Base-by-base conservation (phyloP, 805 yeast species). In the Ogataea parapolymorpha region DNA sequence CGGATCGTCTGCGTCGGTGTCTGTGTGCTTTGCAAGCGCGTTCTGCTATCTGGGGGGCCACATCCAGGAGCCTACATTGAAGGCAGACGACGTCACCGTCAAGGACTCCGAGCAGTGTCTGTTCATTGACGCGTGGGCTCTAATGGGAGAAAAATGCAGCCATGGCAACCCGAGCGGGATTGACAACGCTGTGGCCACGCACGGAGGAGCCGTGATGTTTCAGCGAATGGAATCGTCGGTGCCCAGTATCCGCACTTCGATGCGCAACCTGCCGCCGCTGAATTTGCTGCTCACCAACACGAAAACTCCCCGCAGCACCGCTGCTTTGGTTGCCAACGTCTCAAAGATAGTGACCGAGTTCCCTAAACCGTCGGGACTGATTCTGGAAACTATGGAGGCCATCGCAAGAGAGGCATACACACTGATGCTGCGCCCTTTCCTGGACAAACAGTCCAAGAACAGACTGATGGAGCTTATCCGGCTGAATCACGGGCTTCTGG, bases 141-240 rank as follows among this genome's bases (percentile, higher is more conserved):
- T 84, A 49, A 72, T 91, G 68, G 98, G 97, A 27, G 99, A 93
- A 62, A 84, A 83, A 59, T 88, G 97, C 59, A 85, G 90, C 51
- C 98, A 91, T 59, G 98, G 98, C 2, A 89, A 85, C 53, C 99
- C 99, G 7, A 82, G 95, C 14, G 99, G 99, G 10, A 88, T 93
- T 39, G 99, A 93, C 61, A 93, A 93, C 58, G 89, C 96, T 0
- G 97, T 91, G 35, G 95, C 98, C 2, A 85, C 96, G 0, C 82
- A 81, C 51, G 99, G 99, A 16, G 97, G 97, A 34, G 98, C 98
- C 0, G 95, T 93, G 1, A 71, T 82, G 78, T 91, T 81, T 65
- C 91, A 85, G 64, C 76, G 95, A 55, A 67, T 60, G 67, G 64
- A 65, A 13, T 65, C 68, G 40, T 74, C 83, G 2, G 53, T 72